A percentile compares a stretch with the other conserved stretches of the same genome.
Conservation (phyloP, 345 rosid genomes). For the Hirschfeldia incana region DNA sequence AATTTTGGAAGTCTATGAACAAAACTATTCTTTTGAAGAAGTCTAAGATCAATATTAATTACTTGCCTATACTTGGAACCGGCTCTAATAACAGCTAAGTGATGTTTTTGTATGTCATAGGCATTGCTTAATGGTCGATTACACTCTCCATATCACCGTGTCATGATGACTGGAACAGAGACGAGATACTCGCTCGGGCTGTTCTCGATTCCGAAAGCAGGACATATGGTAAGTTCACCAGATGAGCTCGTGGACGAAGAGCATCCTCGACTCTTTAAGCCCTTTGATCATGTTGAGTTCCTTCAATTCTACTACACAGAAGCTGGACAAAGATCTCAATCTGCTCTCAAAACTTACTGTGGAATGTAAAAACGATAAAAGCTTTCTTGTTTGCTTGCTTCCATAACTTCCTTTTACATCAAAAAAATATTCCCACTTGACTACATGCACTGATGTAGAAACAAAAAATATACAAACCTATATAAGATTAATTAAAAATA, state of each 20-base stretch:
- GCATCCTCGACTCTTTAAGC: slow-evolving; percentile 55
- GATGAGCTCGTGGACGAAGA: slow-evolving; percentile 58
- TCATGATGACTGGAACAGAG: slow-evolving; percentile 63
- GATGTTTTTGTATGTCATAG: slow-evolving; percentile 34
- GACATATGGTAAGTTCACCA: slow-evolving; percentile 47
- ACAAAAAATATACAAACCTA: not conserved
- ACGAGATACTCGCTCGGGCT: slow-evolving; percentile 59
- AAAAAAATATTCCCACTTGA: not conserved
- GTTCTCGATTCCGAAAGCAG: slow-evolving; percentile 58
- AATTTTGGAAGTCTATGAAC: no score
- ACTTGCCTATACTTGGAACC: not conserved
- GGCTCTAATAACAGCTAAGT: not conserved
- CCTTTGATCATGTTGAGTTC: slow-evolving; percentile 58
- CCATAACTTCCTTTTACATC: not conserved
- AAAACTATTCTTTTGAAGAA: no score
- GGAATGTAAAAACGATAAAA: slow-evolving; percentile 29
- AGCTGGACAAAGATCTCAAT: slow-evolving; percentile 45
- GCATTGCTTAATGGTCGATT: slow-evolving; percentile 68
- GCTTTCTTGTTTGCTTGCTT: slow-evolving; percentile 6
- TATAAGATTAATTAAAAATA: not conserved
- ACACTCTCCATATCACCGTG: slow-evolving; percentile 63
- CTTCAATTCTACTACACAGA: slow-evolving; percentile 45
- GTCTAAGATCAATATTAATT: no score
- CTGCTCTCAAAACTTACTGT: slow-evolving; percentile 51
- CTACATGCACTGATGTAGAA: not conserved